Evolutionary conservation across 176 grass and related monocot species (phyloP).

Genomic region (Aegilops sharonensis): DNA sequence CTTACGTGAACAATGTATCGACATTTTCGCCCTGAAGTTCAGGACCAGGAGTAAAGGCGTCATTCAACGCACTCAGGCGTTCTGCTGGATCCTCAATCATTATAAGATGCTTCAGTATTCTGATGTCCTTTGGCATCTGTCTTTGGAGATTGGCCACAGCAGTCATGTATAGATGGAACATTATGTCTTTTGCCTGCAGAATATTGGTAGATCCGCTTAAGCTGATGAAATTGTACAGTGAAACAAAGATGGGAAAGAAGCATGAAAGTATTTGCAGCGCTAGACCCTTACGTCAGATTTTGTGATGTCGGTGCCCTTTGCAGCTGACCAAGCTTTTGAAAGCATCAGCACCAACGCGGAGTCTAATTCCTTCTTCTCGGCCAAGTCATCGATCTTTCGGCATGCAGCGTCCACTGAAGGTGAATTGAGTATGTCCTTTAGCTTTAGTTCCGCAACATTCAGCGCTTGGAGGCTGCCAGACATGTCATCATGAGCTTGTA

Average conservation of each 20-base stretch:
- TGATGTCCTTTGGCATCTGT: slow-evolving; percentile 89
- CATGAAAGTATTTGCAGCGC: background rate
- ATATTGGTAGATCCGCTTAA: background rate
- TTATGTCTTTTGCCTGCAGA: slow-evolving; percentile 64
- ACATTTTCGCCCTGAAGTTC: slow-evolving; percentile 73
- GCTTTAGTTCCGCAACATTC: slow-evolving; percentile 67
- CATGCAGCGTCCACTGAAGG: slow-evolving; percentile 60
- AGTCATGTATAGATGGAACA: slow-evolving; percentile 85
- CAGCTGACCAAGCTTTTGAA: slow-evolving; percentile 87
- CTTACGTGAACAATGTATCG: slow-evolving; percentile 82
- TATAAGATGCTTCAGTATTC: slow-evolving; percentile 84
- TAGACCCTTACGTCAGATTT: slow-evolving; percentile 69
- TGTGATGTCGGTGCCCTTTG: slow-evolving; percentile 73
- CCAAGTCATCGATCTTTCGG: slow-evolving; percentile 89
- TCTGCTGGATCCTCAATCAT: slow-evolving; percentile 71
- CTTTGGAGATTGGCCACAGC: slow-evolving; percentile 73
- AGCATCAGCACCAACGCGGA: slow-evolving; percentile 71
- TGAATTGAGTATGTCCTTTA: slow-evolving; percentile 84
- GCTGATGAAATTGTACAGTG: background rate
- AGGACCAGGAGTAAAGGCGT: slow-evolving; percentile 75
- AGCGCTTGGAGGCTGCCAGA: slow-evolving; percentile 60
- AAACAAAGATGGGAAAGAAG: background rate
- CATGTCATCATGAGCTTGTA: slow-evolving; percentile 76
- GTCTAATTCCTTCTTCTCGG: slow-evolving; percentile 82
- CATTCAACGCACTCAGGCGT: slow-evolving; percentile 53